Base-by-base conservation (phyloP, 2,329 filamentous ascomycete genomes). In the Penicillium digitatum region DNA sequence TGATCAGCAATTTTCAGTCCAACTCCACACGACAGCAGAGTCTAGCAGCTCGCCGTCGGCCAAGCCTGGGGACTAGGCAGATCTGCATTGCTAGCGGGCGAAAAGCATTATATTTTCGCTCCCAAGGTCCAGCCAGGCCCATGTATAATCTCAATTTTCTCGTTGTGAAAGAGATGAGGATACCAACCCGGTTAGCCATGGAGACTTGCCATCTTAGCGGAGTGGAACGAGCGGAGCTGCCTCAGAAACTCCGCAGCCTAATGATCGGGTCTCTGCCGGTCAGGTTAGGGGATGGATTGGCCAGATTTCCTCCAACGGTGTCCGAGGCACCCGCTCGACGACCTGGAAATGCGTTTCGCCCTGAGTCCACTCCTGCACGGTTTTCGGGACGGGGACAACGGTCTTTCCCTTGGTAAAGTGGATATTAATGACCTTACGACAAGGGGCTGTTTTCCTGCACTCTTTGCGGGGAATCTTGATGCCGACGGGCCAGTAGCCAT, bases 181-280 rank as follows among this genome's bases (percentile, higher is more conserved):
- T 37, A 58, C 22, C 43, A 61, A 22, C 62, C 16, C 2, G 62
- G 58, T 14, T 38, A 31, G 6, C 57, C 55, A 40, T 47, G 52
- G 9, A 60, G 29, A 26, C 50, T 38, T 47, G 66, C 44, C 16
- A 66, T 57, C 6, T 47, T 53, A 32, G 51, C 39, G 2, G 55
- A 63, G 12, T 61, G 59, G 3, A 63, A 44, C 16, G 18, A 34
- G 44, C 51, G 56, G 18, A 58, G 44, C 43, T 58, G 35, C n/a
- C 32, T 38, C 43, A 38, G 45, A 42, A 48, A 48, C 26, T 43
- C 46, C 3, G 43, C 32, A 10, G 51, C 49, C 29, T 53, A 18
- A 14, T 37, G 40, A 14, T 46, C 42, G 16, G 56, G 10, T 37
- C 12, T 29, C 20, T 46, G 35, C 34, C 42, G 49, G 26, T 52